Base-by-base conservation (phyloP, 2,329 filamentous ascomycete genomes). In the Orbilia brochopaga region DNA sequence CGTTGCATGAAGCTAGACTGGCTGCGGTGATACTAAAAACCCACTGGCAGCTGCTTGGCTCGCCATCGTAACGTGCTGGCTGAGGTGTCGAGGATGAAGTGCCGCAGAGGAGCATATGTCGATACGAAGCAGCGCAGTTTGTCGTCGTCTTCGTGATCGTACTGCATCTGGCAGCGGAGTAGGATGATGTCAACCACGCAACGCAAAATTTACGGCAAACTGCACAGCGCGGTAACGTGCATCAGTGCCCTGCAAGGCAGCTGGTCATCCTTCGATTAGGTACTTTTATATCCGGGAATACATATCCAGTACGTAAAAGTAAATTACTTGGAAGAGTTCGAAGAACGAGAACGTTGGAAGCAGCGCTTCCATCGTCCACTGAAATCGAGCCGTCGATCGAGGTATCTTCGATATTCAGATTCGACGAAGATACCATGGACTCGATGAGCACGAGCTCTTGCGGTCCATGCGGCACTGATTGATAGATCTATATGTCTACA, bases 231-330 rank as follows among this genome's bases (percentile, higher is more conserved):
- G 66, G 59, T 59, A 59, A 50, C 50, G 66, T 40, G 40, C 48
- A 70, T 70, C 66, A 63, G 21, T 70, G 48, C 66, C 59, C 40
- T 55, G 66, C 58, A 55, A 50, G 66, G 66, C 27, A 70, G 54
- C n/a, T 64, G 27, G 48, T 46, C 48, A 40, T 15, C 58, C 48
- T 50, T 51, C n/a, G 15, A 19, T 55, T 40, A 23, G 19, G 48
- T 19, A 13, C 17, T 46, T 32, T 35, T 40, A 21, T 32, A 62
- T 44, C 64, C 44, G 44, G 65, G 37, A 46, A 59, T 56, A 32
- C 27, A 32, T 48, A 23, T 48, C 44, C 2, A 19, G 11, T 48
- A 48, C 44, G 44, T 48, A 48, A 48, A 23, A 48, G 11, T 48
- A 48, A n/a, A 48, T 4, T 10, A 21, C 44, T 48, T 48, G 15